Conservation (phyloP, 441 rosid species). For the Erodium texanum region DNA sequence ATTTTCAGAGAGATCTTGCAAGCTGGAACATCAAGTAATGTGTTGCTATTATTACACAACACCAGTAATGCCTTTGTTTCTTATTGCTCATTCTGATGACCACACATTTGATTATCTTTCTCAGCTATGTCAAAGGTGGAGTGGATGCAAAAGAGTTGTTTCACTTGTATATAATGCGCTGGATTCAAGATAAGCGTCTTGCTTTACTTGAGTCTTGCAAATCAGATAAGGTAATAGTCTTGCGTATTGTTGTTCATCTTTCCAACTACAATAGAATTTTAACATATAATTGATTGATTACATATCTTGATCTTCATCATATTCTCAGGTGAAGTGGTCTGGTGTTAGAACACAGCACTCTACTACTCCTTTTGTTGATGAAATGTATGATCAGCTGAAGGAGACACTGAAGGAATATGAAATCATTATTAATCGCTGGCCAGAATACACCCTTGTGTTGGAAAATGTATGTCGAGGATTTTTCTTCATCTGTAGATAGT, state of each 20-base stretch:
- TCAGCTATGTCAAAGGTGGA: constrained; percentile 82
- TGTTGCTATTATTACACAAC: constrained; percentile 5
- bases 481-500: constrained; percentile 4
- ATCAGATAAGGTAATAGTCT: constrained; percentile 71
- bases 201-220: constrained; percentile 80
- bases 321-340: constrained; percentile 82
- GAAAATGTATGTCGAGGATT: constrained; percentile 58
- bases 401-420: constrained; percentile 71
- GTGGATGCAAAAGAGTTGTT: constrained; percentile 89
- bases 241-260: not conserved
- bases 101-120: constrained; percentile 19
- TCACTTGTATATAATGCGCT: constrained; percentile 78
- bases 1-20: constrained; percentile 86
- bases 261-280: not conserved
- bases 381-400: constrained; percentile 73
- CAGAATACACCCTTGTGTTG: constrained; percentile 78
- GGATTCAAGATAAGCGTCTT: constrained; percentile 94
- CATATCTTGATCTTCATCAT: not conserved
- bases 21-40: constrained; percentile 55
- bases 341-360: constrained; percentile 91
- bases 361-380: constrained; percentile 90
- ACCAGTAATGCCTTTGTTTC: constrained; percentile 4
- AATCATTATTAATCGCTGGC: constrained; percentile 91
- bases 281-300: not conserved
- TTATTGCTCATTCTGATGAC: constrained; percentile 15